Conservation (phyloP, 768 basidiomycete genomes). For the Calocera viscosa region DNA sequence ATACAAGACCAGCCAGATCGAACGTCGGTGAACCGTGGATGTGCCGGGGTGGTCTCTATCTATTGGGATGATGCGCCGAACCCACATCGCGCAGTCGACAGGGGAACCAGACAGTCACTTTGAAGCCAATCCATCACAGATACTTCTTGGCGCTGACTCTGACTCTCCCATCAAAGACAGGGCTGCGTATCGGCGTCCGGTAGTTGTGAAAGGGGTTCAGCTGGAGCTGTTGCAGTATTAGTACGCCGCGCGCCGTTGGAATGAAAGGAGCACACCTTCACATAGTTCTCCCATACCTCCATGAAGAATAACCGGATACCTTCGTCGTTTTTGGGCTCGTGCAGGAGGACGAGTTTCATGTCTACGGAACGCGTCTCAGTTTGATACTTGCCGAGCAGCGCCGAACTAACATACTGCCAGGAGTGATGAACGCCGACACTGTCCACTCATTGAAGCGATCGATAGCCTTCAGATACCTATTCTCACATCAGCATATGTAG, state of each 20-base stretch:
- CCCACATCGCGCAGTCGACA: too few species aligned
- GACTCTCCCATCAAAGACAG: slow-evolving; percentile 70
- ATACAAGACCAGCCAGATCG: too few species aligned
- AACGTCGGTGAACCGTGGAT: too few species aligned
- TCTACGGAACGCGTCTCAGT: slow-evolving; percentile 36
- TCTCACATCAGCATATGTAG: slow-evolving; percentile 15
- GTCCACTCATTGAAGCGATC: slow-evolving; percentile 99
- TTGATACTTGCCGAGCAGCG: too few species aligned
- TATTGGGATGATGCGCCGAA: too few species aligned
- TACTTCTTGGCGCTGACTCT: slow-evolving; percentile 77
- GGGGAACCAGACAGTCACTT: neutral
- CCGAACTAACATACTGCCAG: slow-evolving; percentile 60
- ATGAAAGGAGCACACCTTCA: slow-evolving; percentile 53
- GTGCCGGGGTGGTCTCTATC: too few species aligned
- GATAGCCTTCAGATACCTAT: slow-evolving; percentile 86
- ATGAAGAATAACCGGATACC: slow-evolving; percentile 85
- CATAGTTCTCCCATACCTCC: slow-evolving; percentile 94
- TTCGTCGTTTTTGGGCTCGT: slow-evolving; percentile 94
- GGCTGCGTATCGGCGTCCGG: slow-evolving; percentile 68
- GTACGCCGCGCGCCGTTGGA: neutral
- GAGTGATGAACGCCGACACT: slow-evolving; percentile 89
- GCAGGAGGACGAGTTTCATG: slow-evolving; percentile 87
- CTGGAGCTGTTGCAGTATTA: slow-evolving; percentile 45
- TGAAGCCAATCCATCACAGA: slow-evolving; percentile 33
- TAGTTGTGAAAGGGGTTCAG: slow-evolving; percentile 95